phyloP scores from a whole-genome alignment of 371 early-diverging fungal species.

The Nosema muscidifuracis region DNA sequence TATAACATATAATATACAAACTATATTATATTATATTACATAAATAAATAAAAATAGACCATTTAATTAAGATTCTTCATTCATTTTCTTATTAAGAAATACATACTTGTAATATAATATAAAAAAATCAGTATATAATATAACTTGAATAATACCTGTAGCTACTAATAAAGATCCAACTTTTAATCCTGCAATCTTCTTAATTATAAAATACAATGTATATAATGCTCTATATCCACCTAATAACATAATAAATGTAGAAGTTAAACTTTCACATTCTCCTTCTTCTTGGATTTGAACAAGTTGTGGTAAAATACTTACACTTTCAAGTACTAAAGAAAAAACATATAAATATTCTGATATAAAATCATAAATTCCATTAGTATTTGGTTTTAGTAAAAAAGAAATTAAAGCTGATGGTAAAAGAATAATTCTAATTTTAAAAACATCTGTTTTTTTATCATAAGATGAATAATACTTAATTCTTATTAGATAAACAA shows the following conservation, averaged over 20 bases:
- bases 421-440: slow-evolving; percentile 40
- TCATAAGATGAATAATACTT: slow-evolving; percentile 82
- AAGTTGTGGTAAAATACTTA: slow-evolving; percentile 94
- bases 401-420: slow-evolving; percentile 62
- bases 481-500: slow-evolving; percentile 78
- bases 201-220: slow-evolving; percentile 85
- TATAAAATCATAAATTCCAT: slow-evolving; percentile 54
- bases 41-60: too few relatives aligned
- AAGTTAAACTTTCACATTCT: slow-evolving; percentile 93
- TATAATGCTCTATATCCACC: slow-evolving; percentile 91
- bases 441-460: slow-evolving; percentile 76
- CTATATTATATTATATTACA: too few relatives aligned
- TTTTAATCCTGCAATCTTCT: slow-evolving; percentile 56
- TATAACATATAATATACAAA: too few relatives aligned
- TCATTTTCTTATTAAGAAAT: slow-evolving; percentile 19
- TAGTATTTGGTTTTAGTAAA: slow-evolving; percentile 62
- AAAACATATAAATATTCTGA: slow-evolving; percentile 70
- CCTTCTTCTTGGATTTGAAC: slow-evolving; percentile 86
- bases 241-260: slow-evolving; percentile 88
- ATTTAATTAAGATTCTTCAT: neutral
- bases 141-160: slow-evolving; percentile 83
- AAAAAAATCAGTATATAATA: slow-evolving; percentile 90
- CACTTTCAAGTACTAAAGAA: slow-evolving; percentile 86
- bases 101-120: slow-evolving; percentile 71
- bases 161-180: slow-evolving; percentile 69